These are phyloP conservation scores for Cronartium ribicola DNA, from an alignment of 1,284 basidiomycete species.

Conservation along the genomic window DNA sequence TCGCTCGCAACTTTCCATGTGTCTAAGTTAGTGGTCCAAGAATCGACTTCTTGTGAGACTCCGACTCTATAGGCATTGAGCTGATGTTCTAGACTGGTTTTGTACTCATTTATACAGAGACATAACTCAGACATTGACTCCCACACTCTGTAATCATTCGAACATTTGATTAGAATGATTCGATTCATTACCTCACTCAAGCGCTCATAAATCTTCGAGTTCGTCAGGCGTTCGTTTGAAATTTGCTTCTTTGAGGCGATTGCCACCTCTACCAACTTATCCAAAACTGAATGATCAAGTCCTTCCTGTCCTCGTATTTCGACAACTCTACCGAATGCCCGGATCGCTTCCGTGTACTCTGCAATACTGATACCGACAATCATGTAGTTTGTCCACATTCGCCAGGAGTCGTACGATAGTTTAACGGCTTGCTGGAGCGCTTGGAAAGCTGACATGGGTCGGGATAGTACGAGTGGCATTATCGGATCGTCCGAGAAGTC, in stretches of 20 bases:
- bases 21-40: neutral
- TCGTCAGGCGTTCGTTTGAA: slow-evolving; percentile 46
- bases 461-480: slow-evolving; percentile 59
- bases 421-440: slow-evolving; percentile 86
- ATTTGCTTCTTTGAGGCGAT: neutral
- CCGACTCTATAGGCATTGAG: slow-evolving; percentile 75
- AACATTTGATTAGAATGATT: slow-evolving; percentile 63
- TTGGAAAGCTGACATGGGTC: slow-evolving; percentile 64
- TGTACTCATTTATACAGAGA: slow-evolving; percentile 61
- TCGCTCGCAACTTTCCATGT: slow-evolving; percentile 2
- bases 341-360: slow-evolving; percentile 78
- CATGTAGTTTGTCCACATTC: slow-evolving; percentile 99
- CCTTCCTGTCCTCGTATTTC: slow-evolving; percentile 69
- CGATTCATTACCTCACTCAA: slow-evolving; percentile 61
- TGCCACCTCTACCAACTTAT: slow-evolving; percentile 72
- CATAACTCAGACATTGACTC: slow-evolving; percentile 69
- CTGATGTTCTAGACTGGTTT: slow-evolving; percentile 67
- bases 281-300: slow-evolving; percentile 79
- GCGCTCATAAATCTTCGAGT: slow-evolving; percentile 58
- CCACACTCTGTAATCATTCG: slow-evolving; percentile 60
- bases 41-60: slow-evolving; percentile 62
- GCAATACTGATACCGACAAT: slow-evolving; percentile 88
- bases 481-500: neutral
- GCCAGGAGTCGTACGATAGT: slow-evolving; percentile 83
- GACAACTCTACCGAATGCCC: slow-evolving; percentile 75